Base-by-base conservation (phyloP, 371 early-diverging fungal genomes). In the Mortierella sp. region DNA sequence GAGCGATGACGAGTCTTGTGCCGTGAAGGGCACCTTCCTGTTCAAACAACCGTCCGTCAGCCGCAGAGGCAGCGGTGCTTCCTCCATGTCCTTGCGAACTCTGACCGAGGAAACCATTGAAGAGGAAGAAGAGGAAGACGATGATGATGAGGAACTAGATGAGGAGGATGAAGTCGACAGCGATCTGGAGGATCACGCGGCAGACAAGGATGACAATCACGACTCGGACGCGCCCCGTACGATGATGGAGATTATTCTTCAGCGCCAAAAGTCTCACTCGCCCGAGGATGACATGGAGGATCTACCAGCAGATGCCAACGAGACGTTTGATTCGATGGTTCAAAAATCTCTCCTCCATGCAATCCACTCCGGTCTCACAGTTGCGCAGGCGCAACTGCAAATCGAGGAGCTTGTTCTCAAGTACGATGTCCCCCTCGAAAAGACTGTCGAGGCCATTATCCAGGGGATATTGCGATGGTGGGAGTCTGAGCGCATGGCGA, bases 401-500 rank as follows among this genome's bases (percentile, higher is more conserved):
- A 81, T 93, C 21, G 93, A 93, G 51, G 93, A 93, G 35, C 76
- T 92, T 44, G 83, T 90, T 71, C 71, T 90, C 27, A 93, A 93
- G 76, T 90, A 90, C 63, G 90, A 91, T 43, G 90, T 91, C 7
- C 81, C 87, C 3, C 75, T 84, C 5, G 83, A 88, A 10, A 84
- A 83, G 27, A 70, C 90, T 0, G 68, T 88, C 27, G 78, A 78
- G n/a, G 89, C 87, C 6, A 79, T 92, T 38, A 88, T 90, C 0
- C 77, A 77, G 65, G 77, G 78, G 71, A 41, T 81, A 14, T 56
- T 70, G 51, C 63, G 77, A 12, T 84, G 84, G 84, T 84, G 84
- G 84, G 84, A 84, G 51, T 35, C 51, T 3, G 81, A 81, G 43
- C 81, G 84, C 6, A 21, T 84, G 11, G 70, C 72, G 5, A 73